Conservation (phyloP, 2,329 filamentous ascomycete genomes). For the Epichloe glyceriae region DNA sequence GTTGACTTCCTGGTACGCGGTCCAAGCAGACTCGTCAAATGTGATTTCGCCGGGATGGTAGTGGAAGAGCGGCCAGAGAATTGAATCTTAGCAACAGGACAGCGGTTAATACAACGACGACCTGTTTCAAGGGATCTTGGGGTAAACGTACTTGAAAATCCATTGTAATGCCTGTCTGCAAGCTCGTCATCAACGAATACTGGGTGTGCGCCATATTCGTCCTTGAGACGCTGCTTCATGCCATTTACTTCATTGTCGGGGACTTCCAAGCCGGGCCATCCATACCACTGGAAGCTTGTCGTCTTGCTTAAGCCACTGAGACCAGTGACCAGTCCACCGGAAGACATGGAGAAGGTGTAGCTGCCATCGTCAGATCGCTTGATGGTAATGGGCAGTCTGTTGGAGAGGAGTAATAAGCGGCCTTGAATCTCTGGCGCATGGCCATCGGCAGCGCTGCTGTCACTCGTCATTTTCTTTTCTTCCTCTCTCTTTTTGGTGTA, state of each 20-base stretch:
- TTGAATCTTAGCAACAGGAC: constrained; percentile 54
- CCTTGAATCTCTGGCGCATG: constrained; percentile 24
- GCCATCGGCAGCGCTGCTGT: constrained; percentile 16
- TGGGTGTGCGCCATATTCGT: constrained; percentile 79
- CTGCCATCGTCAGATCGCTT: constrained; percentile 84
- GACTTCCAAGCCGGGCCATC: constrained; percentile 89
- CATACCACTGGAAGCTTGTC: constrained; percentile 96
- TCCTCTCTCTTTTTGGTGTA: not conserved
- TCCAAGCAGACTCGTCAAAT: constrained; percentile 91
- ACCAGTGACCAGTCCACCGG: constrained; percentile 86
- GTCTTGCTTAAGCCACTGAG: constrained; percentile 84
- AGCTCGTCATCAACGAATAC: constrained; percentile 91
- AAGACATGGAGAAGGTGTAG: constrained; percentile 93
- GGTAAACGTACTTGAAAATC: constrained; percentile 68
- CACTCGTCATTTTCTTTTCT: constrained; percentile 1
- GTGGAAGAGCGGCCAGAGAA: constrained; percentile 97
- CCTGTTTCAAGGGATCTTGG: not conserved
- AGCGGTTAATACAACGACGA: not conserved
- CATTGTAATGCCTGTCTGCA: constrained; percentile 93
- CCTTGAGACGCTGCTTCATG: constrained; percentile 66
- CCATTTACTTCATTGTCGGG: constrained; percentile 67
- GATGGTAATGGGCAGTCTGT: constrained; percentile 91
- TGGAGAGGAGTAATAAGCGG: constrained; percentile 74
- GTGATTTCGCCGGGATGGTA: constrained; percentile 98
- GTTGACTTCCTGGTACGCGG: constrained; percentile 87